Percentiles rank a stretch among this genome's conserved stretches.
These are phyloP conservation scores for Candida maesae DNA, from an alignment of 805 yeast species.

Conservation along the genomic window DNA sequence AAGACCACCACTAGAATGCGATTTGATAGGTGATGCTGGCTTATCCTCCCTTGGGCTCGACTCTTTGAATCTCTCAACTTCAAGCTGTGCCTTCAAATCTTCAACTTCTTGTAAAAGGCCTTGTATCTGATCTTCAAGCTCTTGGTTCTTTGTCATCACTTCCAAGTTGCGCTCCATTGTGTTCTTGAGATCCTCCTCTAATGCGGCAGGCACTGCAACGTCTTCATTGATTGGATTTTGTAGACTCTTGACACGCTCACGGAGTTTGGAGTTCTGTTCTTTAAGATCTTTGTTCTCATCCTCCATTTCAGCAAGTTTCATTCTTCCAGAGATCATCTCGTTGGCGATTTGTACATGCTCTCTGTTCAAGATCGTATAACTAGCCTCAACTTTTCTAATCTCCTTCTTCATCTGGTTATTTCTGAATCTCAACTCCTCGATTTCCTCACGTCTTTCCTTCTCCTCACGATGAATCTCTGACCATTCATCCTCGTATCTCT, in stretches of 20 bases:
- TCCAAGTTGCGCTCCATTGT: constrained; percentile 60
- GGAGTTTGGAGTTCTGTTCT: constrained; percentile 44
- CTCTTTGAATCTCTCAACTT: constrained; percentile 4
- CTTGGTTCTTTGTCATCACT: constrained; percentile 61
- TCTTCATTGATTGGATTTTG: constrained; percentile 29
- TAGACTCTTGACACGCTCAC: constrained; percentile 30
- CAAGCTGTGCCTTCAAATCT: constrained; percentile 28
- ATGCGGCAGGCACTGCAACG: constrained; percentile 34
- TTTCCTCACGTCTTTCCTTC: constrained; percentile 59
- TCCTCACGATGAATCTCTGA: constrained; percentile 73
- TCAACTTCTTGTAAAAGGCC: constrained; percentile 40
- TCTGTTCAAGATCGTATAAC: constrained; percentile 62
- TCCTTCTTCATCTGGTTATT: constrained; percentile 74
- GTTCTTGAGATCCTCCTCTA: constrained; percentile 50
- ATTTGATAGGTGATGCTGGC: background rate
- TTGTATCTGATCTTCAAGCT: constrained; percentile 50
- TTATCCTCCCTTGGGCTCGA: no score
- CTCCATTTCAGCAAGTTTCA: constrained; percentile 65
- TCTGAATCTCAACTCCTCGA: constrained; percentile 57
- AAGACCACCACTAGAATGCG: constrained; percentile 8
- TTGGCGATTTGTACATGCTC: constrained; percentile 88
- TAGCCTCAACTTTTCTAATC: constrained; percentile 66
- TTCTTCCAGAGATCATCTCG: constrained; percentile 76
- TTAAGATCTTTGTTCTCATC: constrained; percentile 69
- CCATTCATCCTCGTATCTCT: constrained; percentile 70